Conservation (phyloP, 1,139 yeast genomes). For the Debaryomyces subglobosus region DNA sequence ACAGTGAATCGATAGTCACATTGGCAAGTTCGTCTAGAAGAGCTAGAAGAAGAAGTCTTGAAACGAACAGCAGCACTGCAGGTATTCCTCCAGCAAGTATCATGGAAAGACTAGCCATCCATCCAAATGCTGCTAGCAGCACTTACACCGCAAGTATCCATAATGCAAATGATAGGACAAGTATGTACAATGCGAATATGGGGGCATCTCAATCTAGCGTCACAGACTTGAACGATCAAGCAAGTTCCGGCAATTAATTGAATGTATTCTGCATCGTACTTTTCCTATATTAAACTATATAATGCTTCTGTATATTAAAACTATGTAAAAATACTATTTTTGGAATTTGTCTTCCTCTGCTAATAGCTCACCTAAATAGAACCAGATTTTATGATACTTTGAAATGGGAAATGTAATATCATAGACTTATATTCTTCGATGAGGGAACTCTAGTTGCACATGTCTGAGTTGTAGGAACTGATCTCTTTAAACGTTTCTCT, state of each 20-base stretch:
- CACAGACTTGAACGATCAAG: constrained; percentile 23
- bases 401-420: neutral
- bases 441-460: no score
- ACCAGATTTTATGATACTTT: neutral
- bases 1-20: constrained; percentile 57
- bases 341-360: neutral
- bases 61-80: constrained; percentile 60
- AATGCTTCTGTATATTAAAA: no score
- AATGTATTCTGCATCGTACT: neutral
- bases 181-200: constrained; percentile 16
- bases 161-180: constrained; percentile 23
- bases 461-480: neutral
- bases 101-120: constrained; percentile 50
- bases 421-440: no score
- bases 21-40: constrained; percentile 56
- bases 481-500: no score
- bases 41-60: constrained; percentile 53
- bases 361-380: neutral
- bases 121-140: constrained; percentile 34
- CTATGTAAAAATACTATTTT: neutral
- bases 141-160: constrained; percentile 30
- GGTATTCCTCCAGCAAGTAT: constrained; percentile 71
- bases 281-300: no score
- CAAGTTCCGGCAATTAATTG: constrained; percentile 14
- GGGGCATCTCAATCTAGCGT: constrained; percentile 17